A percentile compares a stretch with the other conserved stretches of the same genome.
Conservation (phyloP, 1,139 yeast genomes). For the Geotrichum citri-aurantii region DNA sequence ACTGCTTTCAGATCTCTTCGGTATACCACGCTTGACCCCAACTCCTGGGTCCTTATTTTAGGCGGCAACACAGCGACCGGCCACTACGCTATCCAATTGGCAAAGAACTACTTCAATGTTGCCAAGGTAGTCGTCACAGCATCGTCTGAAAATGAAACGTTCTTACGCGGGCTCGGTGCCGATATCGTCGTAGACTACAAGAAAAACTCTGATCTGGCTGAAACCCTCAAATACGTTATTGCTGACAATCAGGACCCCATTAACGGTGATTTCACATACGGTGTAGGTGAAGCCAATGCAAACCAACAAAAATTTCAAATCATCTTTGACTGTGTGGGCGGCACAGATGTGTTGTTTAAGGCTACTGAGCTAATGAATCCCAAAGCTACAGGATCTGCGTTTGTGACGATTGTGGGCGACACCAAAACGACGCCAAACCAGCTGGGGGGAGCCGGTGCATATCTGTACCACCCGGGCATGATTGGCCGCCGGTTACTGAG, state of each 20-base stretch:
- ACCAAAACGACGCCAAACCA: constrained; percentile 29
- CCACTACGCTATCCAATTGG: constrained; percentile 51
- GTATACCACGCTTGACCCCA: constrained; percentile 30
- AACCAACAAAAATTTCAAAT: constrained; percentile 13
- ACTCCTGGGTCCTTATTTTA: constrained; percentile 47
- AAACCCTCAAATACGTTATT: constrained; percentile 12
- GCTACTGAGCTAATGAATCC: constrained; percentile 39
- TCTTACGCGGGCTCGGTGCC: constrained; percentile 48
- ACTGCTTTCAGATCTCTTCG: constrained; percentile 48
- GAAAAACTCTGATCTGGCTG: constrained; percentile 24
- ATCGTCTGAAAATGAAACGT: constrained; percentile 34
- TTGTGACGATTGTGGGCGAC: constrained; percentile 51
- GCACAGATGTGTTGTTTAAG: constrained; percentile 32
- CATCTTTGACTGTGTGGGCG: constrained; percentile 19
- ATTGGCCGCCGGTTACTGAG: constrained; percentile 31
- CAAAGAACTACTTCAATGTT: constrained; percentile 42
- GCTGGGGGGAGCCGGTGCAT: constrained; percentile 22
- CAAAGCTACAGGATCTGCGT: constrained; percentile 40
- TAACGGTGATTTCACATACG: constrained; percentile 7
- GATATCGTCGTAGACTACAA: constrained; percentile 50
- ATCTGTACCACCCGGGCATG: constrained; percentile 29
- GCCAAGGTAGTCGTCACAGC: constrained; percentile 43
- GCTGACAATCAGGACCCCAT: constrained; percentile 12
- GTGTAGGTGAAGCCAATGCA: constrained; percentile 1
- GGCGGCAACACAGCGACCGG: constrained; percentile 81